Evolutionary conservation across 148 eudicot genomes (phyloP).

Genomic region (Vaccinium corymbosum): DNA sequence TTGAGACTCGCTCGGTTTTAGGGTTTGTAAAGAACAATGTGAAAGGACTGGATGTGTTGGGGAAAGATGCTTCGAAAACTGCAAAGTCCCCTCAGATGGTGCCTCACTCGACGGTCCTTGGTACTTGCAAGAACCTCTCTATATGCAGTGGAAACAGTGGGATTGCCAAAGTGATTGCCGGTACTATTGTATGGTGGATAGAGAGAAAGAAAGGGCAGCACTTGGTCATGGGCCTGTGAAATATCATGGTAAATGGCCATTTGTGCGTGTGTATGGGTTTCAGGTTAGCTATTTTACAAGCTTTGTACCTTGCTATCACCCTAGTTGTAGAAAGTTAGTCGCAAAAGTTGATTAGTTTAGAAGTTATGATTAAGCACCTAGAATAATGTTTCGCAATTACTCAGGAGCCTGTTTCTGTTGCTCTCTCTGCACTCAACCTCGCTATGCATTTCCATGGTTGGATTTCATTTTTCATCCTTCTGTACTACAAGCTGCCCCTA

Average conservation of each 20-base stretch:
- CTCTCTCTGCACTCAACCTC: slow-evolving; percentile 73
- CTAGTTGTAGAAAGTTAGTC: neutral
- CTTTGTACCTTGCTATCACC: neutral
- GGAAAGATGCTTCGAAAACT: slow-evolving; percentile 54
- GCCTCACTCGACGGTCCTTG: slow-evolving; percentile 42
- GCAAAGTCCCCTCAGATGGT: slow-evolving; percentile 47
- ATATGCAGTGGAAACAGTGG: slow-evolving; percentile 58
- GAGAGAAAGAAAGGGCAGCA: slow-evolving; percentile 60
- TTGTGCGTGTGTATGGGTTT: slow-evolving; percentile 59
- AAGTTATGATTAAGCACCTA: slow-evolving; percentile 21
- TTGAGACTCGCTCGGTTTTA: slow-evolving; percentile 20
- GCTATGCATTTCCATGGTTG: slow-evolving; percentile 84
- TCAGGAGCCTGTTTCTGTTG: slow-evolving; percentile 88
- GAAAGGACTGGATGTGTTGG: slow-evolving; percentile 56
- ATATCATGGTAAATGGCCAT: slow-evolving; percentile 97
- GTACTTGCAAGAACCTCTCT: slow-evolving; percentile 61
- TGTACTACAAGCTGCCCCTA: slow-evolving; percentile 59
- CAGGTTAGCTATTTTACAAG: slow-evolving; percentile 51
- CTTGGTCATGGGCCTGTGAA: slow-evolving; percentile 63
- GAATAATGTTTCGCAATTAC: slow-evolving; percentile 22
- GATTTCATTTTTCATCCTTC: slow-evolving; percentile 55
- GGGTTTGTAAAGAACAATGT: slow-evolving; percentile 64
- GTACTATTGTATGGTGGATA: slow-evolving; percentile 71
- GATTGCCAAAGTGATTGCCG: slow-evolving; percentile 78
- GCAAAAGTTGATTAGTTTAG: slow-evolving; percentile 13